Evolutionary conservation across 208 protist species (phyloP).

Genomic region (Leishmania tarentolae): DNA sequence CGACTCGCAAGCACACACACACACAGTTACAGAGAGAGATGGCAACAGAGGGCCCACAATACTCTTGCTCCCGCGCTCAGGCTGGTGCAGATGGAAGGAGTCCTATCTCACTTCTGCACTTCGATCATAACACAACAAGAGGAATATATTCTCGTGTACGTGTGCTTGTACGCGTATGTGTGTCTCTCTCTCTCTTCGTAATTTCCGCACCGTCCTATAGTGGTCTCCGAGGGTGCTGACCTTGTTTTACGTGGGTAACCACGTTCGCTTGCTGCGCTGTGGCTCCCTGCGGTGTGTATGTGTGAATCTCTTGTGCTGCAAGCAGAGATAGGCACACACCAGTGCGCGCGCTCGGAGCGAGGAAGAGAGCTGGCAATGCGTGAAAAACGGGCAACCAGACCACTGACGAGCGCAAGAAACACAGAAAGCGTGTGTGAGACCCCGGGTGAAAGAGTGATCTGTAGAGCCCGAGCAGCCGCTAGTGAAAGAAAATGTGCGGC

Average conservation of each 20-base stretch:
- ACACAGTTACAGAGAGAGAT: not conserved
- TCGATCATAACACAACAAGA: not conserved
- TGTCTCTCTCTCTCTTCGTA: not conserved
- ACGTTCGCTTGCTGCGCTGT: not conserved
- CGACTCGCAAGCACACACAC: not conserved
- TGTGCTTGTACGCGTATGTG: not conserved
- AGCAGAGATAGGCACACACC: not conserved
- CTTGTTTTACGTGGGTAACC: not conserved
- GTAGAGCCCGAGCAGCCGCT: not conserved
- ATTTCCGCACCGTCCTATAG: not conserved
- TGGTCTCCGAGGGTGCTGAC: not conserved
- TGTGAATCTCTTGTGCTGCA: slow-evolving; percentile 4
- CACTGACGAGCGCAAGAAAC: not conserved
- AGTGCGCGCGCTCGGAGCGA: not conserved
- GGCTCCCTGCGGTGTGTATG: not conserved
- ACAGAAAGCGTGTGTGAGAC: not conserved
- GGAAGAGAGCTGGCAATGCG: not conserved
- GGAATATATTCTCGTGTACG: not conserved
- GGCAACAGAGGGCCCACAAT: not conserved
- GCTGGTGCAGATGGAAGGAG: not conserved
- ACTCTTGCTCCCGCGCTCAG: not conserved
- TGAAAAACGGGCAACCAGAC: not conserved
- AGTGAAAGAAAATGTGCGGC: not conserved
- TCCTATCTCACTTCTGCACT: not conserved
- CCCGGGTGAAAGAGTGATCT: not conserved